Base-by-base conservation (phyloP, 2,329 filamentous ascomycete genomes). In the Cytospora chrysosperma region DNA sequence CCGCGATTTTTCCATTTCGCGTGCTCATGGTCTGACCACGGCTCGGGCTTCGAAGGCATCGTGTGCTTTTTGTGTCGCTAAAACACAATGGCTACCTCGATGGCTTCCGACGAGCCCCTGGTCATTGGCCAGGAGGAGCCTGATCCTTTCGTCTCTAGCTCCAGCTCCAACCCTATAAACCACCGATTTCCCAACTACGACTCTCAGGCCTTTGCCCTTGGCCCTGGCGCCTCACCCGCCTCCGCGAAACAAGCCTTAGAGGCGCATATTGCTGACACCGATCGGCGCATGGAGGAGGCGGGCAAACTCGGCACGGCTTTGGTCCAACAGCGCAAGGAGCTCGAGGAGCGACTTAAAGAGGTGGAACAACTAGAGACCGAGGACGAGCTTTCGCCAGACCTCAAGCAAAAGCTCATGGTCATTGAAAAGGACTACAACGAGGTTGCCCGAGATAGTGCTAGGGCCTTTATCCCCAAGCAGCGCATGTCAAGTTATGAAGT, bases 341-440 rank as follows among this genome's bases (percentile, higher is more conserved):
- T 99, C 64, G 85, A 87, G 51, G 90, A 96, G 52, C 88, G 90
- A 69, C 78, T 99, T 63, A 88, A 88, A 70, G 93, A 98, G 72
- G 88, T 99, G 3, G 91, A 96, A 70, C 86, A 88, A 72, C 81
- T 91, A 65, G 83, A 92, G 71, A 82, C 85, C 52, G 90, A 95
- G 69, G 86, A 86, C 27, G 90, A 97, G 67, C 86, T 98, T 58
- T 88, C 89, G 0, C 87, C 91, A 4, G 93, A 97, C 68, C 79
- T 99, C 70, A 91, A 90, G 65, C 85, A 89, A 71, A 93, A 91
- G 76, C 83, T 99, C 59, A 83, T 87, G 17, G 93, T 96, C 67
- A 87, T 99, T 65, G 95, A 99, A 75, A 91, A 87, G 75, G 95
- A 99, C 72, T 98, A 96, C 78, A 94, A 96, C 74, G 93, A 97